A percentile compares a stretch with the other conserved stretches of the same genome.
phyloP scores from a whole-genome alignment of 208 protist genomes.

The Novymonas esmeraldas region DNA sequence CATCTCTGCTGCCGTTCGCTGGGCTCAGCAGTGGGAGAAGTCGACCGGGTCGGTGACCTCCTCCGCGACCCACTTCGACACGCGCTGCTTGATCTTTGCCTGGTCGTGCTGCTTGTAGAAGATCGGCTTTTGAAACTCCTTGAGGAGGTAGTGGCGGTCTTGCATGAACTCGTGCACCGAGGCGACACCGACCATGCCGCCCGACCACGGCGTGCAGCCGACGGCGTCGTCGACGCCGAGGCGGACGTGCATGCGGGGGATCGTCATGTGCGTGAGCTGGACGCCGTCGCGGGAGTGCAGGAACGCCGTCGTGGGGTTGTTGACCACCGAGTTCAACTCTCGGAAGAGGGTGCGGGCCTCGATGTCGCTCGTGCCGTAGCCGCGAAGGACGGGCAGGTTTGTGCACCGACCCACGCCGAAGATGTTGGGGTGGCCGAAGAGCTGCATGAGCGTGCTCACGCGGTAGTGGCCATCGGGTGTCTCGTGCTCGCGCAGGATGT shows the following conservation, averaged over 20 bases:
- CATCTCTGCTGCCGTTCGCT: too few species aligned
- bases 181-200: conserved; percentile 63
- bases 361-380: conserved; percentile 81
- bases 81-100: conserved; percentile 65
- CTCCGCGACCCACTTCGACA: conserved; percentile 63
- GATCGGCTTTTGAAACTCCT: conserved; percentile 74
- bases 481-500: conserved; percentile 77
- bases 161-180: conserved; percentile 83
- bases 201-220: conserved; percentile 81
- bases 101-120: conserved; percentile 90
- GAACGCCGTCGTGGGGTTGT: conserved; percentile 68
- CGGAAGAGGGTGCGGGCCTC: conserved; percentile 78
- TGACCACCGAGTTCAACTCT: conserved; percentile 68
- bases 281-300: conserved; percentile 66
- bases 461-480: conserved; percentile 79
- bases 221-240: conserved; percentile 75
- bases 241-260: conserved; percentile 74
- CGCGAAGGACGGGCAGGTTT: conserved; percentile 65
- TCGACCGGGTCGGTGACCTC: conserved; percentile 82
- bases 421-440: conserved; percentile 76
- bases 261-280: conserved; percentile 52
- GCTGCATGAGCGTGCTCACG: conserved; percentile 84
- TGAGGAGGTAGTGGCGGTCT: conserved; percentile 76
- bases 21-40: conserved; percentile 73
- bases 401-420: conserved; percentile 79